Evolutionary conservation across 257 asterid species (phyloP).

Genomic region (Scutellaria barbata): DNA sequence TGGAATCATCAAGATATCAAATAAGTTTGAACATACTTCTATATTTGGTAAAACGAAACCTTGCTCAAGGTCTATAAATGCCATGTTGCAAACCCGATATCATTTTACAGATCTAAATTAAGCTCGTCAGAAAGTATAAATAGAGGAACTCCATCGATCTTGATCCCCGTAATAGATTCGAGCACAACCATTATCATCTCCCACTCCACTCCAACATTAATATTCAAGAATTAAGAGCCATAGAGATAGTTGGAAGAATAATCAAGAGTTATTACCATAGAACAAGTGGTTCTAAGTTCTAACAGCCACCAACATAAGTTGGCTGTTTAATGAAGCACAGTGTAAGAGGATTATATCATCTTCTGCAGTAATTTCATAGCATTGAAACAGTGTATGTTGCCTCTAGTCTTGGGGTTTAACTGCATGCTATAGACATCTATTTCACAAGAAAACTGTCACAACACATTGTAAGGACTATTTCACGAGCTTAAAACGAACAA

Average conservation of each 20-base stretch:
- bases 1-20: no score
- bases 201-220: background rate
- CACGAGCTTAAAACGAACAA: background rate
- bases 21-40: no score
- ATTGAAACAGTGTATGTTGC: background rate
- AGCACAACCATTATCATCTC: no score
- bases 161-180: no score
- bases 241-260: background rate
- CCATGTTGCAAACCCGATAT: no score
- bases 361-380: background rate
- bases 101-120: no score
- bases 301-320: slow-evolving; percentile 26
- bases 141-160: no score
- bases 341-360: background rate
- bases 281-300: background rate
- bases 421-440: slow-evolving; percentile 8
- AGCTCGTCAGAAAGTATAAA: no score
- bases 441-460: background rate
- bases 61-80: no score
- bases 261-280: background rate
- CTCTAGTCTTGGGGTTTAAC: slow-evolving; percentile 14
- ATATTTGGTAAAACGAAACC: no score
- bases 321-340: slow-evolving; percentile 21
- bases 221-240: background rate
- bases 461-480: background rate